phyloP scores from a whole-genome alignment of 129 eudicot genomes.

The Heracleum sosnowskyi region DNA sequence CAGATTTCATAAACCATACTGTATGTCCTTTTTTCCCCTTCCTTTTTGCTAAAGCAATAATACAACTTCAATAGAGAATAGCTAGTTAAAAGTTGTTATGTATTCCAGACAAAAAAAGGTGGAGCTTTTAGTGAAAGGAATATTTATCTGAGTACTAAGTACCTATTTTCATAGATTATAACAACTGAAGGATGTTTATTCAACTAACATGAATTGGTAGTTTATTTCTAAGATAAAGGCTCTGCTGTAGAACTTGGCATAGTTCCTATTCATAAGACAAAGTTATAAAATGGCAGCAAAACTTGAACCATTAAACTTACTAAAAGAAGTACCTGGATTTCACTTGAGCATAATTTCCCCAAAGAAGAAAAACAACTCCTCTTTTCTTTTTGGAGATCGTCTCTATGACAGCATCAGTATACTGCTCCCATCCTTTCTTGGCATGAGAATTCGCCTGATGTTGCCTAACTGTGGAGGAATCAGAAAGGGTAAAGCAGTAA shows the following conservation, averaged over 20 bases:
- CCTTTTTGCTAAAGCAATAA: background rate
- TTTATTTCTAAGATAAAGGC: background rate
- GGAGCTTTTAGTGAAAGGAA: background rate
- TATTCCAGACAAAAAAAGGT: background rate
- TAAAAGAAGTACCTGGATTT: constrained; percentile 48
- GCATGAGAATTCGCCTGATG: too few relatives aligned
- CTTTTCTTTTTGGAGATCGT: constrained; percentile 63
- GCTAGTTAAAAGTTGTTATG: background rate
- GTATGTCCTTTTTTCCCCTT: too few relatives aligned
- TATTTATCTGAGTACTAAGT: background rate
- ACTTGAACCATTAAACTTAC: background rate
- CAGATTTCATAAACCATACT: too few relatives aligned
- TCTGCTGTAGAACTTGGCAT: background rate
- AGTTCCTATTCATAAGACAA: too few relatives aligned
- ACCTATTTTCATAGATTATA: background rate
- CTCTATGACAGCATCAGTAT: constrained; percentile 82
- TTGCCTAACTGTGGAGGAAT: too few relatives aligned
- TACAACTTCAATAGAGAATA: background rate
- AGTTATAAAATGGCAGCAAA: too few relatives aligned
- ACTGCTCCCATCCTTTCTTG: constrained; percentile 98
- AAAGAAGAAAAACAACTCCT: constrained; percentile 88
- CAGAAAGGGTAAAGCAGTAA: too few relatives aligned
- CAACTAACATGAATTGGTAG: background rate
- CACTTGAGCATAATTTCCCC: constrained; percentile 97
- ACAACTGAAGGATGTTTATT: background rate